phyloP scores from a whole-genome alignment of 371 early-diverging fungal species.

The Saksenaea vasiformis region DNA sequence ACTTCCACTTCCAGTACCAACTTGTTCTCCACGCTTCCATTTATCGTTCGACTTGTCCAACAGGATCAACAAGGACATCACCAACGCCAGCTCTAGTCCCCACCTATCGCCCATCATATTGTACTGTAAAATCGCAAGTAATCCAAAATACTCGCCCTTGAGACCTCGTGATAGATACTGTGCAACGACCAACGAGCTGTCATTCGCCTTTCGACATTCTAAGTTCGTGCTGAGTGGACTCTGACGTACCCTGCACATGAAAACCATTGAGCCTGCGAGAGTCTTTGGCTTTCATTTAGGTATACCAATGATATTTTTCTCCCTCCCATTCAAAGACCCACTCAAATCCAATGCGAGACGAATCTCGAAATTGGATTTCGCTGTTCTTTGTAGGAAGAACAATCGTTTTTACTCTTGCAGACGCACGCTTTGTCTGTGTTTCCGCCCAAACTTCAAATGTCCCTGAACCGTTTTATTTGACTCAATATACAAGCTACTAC shows the following conservation, averaged over 20 bases:
- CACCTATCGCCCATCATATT: constrained; percentile 30
- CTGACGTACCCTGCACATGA: constrained; percentile 36
- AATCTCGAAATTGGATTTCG: constrained; percentile 27
- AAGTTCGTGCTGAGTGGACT: constrained; percentile 34
- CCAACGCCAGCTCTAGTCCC: constrained; percentile 30
- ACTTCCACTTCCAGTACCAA: not conserved
- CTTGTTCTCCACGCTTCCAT: constrained; percentile 4
- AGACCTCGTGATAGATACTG: constrained; percentile 42
- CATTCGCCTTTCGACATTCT: constrained; percentile 30
- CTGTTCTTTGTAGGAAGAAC: constrained; percentile 25
- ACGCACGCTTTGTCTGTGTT: constrained; percentile 33
- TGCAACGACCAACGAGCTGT: constrained; percentile 11
- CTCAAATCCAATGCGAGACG: constrained; percentile 43
- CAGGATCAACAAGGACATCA: constrained; percentile 40
- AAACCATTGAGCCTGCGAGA: not conserved
- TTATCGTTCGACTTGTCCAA: constrained; percentile 45
- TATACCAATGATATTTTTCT: constrained; percentile 42
- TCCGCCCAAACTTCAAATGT: constrained; percentile 45
- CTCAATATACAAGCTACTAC: not conserved
- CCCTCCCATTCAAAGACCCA: constrained; percentile 52
- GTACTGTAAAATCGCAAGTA: constrained; percentile 39
- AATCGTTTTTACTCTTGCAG: constrained; percentile 32
- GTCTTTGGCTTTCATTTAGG: not conserved
- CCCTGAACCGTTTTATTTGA: constrained; percentile 13
- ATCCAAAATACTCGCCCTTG: constrained; percentile 50